Percentiles rank a stretch among this genome's conserved stretches.
These are phyloP conservation scores for Saccharomyces hybrid DNA, from an alignment of 1,139 yeast species.

Conservation along the genomic window DNA sequence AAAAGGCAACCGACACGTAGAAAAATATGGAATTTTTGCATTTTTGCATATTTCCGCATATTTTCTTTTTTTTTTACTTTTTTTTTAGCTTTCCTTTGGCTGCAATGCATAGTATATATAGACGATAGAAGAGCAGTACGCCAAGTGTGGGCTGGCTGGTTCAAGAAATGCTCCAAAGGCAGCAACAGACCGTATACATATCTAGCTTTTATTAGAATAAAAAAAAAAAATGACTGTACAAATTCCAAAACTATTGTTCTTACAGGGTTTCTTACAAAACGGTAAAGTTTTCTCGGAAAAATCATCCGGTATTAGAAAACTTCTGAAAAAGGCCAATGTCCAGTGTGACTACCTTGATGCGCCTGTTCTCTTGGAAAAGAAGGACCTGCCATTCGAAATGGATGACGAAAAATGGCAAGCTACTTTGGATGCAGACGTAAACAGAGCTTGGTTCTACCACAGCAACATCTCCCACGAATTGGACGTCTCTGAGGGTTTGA, in stretches of 20 bases:
- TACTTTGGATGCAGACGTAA: slow-evolving; percentile 42
- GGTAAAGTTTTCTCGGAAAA: slow-evolving; percentile 71
- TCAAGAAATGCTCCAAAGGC: not conserved
- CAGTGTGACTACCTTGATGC: slow-evolving; percentile 75
- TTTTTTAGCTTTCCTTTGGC: not conserved
- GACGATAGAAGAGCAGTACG: not conserved
- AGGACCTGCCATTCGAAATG: slow-evolving; percentile 61
- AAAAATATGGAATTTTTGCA: not conserved
- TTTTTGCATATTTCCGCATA: not conserved
- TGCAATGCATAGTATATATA: not conserved
- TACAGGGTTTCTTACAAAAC: slow-evolving; percentile 60
- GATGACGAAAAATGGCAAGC: slow-evolving; percentile 40
- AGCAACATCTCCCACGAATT: slow-evolving; percentile 40
- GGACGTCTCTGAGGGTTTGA: slow-evolving; percentile 39
- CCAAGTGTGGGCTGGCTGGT: not conserved
- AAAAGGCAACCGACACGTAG: not conserved
- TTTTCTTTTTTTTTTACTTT: not conserved
- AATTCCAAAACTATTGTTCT: slow-evolving; percentile 38
- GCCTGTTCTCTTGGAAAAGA: slow-evolving; percentile 54
- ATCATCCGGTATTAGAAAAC: slow-evolving; percentile 69
- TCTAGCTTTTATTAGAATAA: not conserved
- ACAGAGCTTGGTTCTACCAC: slow-evolving; percentile 53
- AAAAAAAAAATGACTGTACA: slow-evolving; percentile 11
- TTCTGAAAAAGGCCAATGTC: slow-evolving; percentile 56
- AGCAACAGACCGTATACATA: not conserved